Conservation (phyloP, 352 stramenopile species). For the Phytophthora kernoviae region DNA sequence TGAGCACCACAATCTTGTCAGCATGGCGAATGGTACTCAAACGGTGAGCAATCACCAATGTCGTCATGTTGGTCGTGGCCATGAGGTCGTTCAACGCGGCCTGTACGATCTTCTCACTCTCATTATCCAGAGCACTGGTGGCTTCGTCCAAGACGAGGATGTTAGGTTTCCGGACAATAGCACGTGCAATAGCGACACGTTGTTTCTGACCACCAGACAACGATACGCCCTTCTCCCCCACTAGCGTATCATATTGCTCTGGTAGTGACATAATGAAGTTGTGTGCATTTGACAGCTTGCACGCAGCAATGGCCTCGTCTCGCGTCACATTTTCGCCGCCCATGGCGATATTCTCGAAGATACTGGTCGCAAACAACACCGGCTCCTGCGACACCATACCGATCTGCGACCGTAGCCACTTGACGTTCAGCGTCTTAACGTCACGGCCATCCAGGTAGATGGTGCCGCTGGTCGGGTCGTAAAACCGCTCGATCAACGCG, state of each 20-base stretch:
- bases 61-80: constrained; percentile 53
- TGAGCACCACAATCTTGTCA: constrained; percentile 50
- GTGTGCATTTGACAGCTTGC: constrained; percentile 85
- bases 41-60: constrained; percentile 54
- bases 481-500: constrained; percentile 81
- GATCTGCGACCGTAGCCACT: constrained; percentile 60
- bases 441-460: constrained; percentile 80
- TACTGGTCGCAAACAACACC: constrained; percentile 82
- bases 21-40: constrained; percentile 45
- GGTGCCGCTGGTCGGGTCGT: constrained; percentile 66
- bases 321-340: constrained; percentile 50
- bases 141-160: constrained; percentile 56
- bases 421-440: constrained; percentile 70
- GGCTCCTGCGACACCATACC: constrained; percentile 79
- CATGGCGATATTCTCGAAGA: constrained; percentile 89
- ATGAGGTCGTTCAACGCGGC: constrained; percentile 31
- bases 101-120: constrained; percentile 38
- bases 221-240: constrained; percentile 53
- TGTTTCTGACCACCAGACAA: constrained; percentile 54
- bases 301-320: constrained; percentile 82
- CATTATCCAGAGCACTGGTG: constrained; percentile 43
- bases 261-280: constrained; percentile 91
- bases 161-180: constrained; percentile 48
- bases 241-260: constrained; percentile 87
- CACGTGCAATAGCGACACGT: constrained; percentile 43